Conservation (phyloP, 2,329 filamentous ascomycete species). For the Herpotrichia juniperi region DNA sequence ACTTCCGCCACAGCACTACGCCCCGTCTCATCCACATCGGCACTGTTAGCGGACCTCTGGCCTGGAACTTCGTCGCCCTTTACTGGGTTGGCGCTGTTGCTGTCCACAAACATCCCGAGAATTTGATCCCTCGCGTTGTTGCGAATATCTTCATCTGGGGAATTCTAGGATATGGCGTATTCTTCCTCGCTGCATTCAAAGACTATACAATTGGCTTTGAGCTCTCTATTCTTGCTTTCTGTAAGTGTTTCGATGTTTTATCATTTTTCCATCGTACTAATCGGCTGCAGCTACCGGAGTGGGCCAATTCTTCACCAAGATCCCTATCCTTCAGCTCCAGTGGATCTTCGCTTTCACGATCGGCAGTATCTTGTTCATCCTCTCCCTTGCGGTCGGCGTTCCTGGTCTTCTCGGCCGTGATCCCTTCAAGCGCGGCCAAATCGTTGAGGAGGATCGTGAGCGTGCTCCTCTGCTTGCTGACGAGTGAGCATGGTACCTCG, state of each 20-base stretch:
- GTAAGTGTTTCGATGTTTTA: constrained; percentile 51
- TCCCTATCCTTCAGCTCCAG: constrained; percentile 78
- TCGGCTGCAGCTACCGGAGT: constrained; percentile 68
- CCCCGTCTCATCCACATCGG: constrained; percentile 78
- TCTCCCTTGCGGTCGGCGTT: constrained; percentile 68
- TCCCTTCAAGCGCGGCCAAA: constrained; percentile 54
- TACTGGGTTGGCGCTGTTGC: constrained; percentile 90
- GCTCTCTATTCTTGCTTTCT: constrained; percentile 73
- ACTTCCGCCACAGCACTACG: constrained; percentile 78
- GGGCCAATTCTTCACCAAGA: constrained; percentile 73
- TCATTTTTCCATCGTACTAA: neutral
- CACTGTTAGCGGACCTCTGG: constrained; percentile 77
- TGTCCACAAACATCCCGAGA: constrained; percentile 63
- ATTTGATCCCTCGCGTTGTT: constrained; percentile 74
- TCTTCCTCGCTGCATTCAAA: constrained; percentile 77
- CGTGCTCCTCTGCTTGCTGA: constrained; percentile 60
- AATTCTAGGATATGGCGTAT: constrained; percentile 75
- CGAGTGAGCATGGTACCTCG: no score
- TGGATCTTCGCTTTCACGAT: constrained; percentile 93
- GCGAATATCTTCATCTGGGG: constrained; percentile 91
- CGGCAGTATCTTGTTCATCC: constrained; percentile 74
- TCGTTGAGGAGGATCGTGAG: constrained; percentile 58
- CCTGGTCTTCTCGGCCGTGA: constrained; percentile 67
- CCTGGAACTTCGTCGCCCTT: constrained; percentile 84
- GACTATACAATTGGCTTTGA: constrained; percentile 80